A percentile compares a stretch with the other conserved stretches of the same genome.
phyloP scores from a whole-genome alignment of 257 asterid species.

The Solanum peruvianum region DNA sequence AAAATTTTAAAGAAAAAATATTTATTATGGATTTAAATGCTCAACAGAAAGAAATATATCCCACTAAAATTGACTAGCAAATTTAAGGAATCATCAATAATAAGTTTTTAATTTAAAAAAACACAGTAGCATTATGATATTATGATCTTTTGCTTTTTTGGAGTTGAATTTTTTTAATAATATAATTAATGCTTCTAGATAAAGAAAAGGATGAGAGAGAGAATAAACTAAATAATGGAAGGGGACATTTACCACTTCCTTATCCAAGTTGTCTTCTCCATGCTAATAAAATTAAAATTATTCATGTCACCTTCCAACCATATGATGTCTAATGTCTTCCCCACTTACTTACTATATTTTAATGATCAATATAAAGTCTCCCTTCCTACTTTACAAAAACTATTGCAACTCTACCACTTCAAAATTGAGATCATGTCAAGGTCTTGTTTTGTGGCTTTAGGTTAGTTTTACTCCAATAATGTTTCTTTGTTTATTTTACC shows the following conservation, averaged over 20 bases:
- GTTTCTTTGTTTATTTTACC: rapidly evolving
- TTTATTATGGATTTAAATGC: not conserved
- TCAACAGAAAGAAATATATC: not conserved
- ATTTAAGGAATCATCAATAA: not conserved
- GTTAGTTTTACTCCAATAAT: not conserved
- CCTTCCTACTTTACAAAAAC: not conserved
- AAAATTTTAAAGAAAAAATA: not conserved
- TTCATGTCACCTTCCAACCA: not conserved
- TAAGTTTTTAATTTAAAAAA: not conserved
- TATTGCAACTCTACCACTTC: not conserved
- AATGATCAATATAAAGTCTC: not conserved
- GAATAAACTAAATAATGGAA: not conserved
- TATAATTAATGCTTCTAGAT: not conserved
- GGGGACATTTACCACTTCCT: not conserved
- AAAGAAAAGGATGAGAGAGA: not conserved
- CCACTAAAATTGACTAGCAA: not conserved
- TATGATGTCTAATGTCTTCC: not conserved
- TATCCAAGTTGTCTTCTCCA: slow-evolving; percentile 1
- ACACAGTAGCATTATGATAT: not conserved
- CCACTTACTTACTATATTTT: not conserved
- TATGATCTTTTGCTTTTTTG: not conserved
- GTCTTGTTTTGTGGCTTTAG: not conserved
- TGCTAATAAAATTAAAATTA: not conserved
- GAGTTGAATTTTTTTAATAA: not conserved
- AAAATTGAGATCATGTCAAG: not conserved